Evolutionary conservation across 2,329 filamentous ascomycete genomes (phyloP), one percentile per base, ranked within the genome.

Genomic region (Aurifilum marmelostoma): DNA sequence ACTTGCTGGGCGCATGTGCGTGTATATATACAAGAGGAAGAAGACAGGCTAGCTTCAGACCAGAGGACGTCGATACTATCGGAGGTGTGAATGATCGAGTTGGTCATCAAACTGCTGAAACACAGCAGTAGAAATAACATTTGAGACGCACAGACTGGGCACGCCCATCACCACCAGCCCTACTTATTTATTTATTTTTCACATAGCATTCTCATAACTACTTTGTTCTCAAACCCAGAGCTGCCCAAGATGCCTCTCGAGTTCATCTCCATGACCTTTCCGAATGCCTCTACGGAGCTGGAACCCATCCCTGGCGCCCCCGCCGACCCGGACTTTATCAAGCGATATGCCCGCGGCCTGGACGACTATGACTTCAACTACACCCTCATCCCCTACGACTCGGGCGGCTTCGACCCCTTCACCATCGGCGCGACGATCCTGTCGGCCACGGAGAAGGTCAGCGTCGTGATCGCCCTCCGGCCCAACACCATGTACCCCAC

Each of bases 291-390:
- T 0, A 88, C 82, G 6, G 87, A 89, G 77, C 74, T 89, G 5
- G 74, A 82, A 24, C 87, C 84, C 2, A 83, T 87, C 67, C 83
- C 84, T 0, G 80, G 80, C 29, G 82, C 85, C n/a, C 69, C 75
- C 0, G 81, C 88, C 16, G 86, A 89, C 71, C 82, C 84, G 1
- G 85, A 85, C 8, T 89, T 81, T 73, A 81, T 89, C 4, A 77
- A 81, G 39, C 84, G 87, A 39, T 89, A 89, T 73, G 84, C 86
- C 18, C 81, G 84, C 29, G 81, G 80, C 5, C 80, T 89, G 2
- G 87, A 90, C 71, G 87, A 89, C 73, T 85, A 88, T 75, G 84
- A 77, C 60, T 89, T 84, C 80, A 87, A 88, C 76, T 89, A 89
- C 75, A 89, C 87, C 0, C 81, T 89, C 2, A 81, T 89, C 21